Base-by-base conservation (phyloP, 202 grass and related monocot genomes). In the Saccharum hybrid region DNA sequence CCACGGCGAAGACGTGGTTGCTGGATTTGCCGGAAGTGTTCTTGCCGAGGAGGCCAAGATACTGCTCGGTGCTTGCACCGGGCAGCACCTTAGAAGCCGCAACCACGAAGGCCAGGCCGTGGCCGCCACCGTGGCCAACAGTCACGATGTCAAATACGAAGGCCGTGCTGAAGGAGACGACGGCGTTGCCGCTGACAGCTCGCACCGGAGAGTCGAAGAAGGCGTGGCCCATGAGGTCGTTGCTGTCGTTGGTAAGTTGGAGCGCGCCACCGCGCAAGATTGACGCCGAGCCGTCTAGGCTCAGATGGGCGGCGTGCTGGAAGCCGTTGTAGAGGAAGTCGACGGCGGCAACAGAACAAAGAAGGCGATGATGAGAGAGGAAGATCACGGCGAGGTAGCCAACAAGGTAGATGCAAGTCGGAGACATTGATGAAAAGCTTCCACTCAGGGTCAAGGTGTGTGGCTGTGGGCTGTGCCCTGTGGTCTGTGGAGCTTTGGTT, bases 241-340 rank as follows among this genome's bases (percentile, higher is more conserved):
- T 21, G 75, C 51, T 84, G 85, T 82, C 83, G 52, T 90, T 86
- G 49, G 93, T 95, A 52, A 95, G 90, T 66, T 90, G 93, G 60
- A 95, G 82, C 5, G 76, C 48, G 21, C 90, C 90, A 45, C 82
- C 63, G 19, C 64, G 39, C 56, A 81, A 76, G 81, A 94, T 59
- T 4, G 30, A 71, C 34, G 88, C 78, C 1, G 83, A 86, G 31
- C 49, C 87, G 19, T 88, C 80, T 10, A 92, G 63, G 66, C 66
- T 94, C 45, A 92, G 75, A 54, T 92, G 75, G 19, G 75, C 38
- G 7, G 79, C 66, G 65, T 78, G 21, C 73, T 81, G 39, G 85
- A 94, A 92, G 43, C 80, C 85, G 34, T 92, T 86, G 79, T 84
- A 92, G 88, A 84, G 68, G 64, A 94, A 90, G 28, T 86, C 36